A percentile compares a stretch with the other conserved stretches of the same genome.
These are phyloP conservation scores for Neofusicoccum parvum DNA, from an alignment of 2,329 filamentous ascomycete genomes.

Conservation along the genomic window DNA sequence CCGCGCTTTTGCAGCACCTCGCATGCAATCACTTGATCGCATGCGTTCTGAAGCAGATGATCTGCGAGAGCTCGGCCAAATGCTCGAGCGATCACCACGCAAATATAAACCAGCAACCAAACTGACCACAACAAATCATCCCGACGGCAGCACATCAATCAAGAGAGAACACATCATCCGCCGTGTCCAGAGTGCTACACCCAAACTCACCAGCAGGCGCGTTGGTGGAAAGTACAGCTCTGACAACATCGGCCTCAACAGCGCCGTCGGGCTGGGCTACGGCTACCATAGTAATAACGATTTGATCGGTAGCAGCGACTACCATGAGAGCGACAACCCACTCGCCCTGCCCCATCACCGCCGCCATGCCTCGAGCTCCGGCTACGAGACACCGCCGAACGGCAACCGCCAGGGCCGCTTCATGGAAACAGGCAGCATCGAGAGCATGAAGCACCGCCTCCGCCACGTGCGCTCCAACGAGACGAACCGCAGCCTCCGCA, in stretches of 20 bases:
- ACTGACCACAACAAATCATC: slow-evolving; percentile 23
- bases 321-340: slow-evolving; percentile 20
- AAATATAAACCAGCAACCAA: slow-evolving; percentile 34
- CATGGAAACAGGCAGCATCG: neutral
- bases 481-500: slow-evolving; percentile 23
- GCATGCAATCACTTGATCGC: slow-evolving; percentile 53
- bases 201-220: neutral
- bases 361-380: neutral
- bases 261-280: slow-evolving; percentile 13
- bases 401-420: slow-evolving; percentile 18
- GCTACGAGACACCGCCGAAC: slow-evolving; percentile 33
- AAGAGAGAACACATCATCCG: slow-evolving; percentile 12
- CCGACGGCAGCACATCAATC: slow-evolving; percentile 11
- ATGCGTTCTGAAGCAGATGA: slow-evolving; percentile 46
- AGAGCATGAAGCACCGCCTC: slow-evolving; percentile 30
- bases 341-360: neutral
- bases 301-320: slow-evolving; percentile 31
- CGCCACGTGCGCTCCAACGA: slow-evolving; percentile 37
- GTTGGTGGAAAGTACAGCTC: slow-evolving; percentile 1
- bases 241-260: slow-evolving; percentile 13
- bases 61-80: slow-evolving; percentile 38
- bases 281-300: slow-evolving; percentile 11
- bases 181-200: slow-evolving; percentile 17
- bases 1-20: slow-evolving; percentile 55
- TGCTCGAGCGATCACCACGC: slow-evolving; percentile 48